A percentile compares a stretch with the other conserved stretches of the same genome.
These are phyloP conservation scores for Nemania bipapillata DNA, from an alignment of 2,329 filamentous ascomycete genomes.

Conservation along the genomic window DNA sequence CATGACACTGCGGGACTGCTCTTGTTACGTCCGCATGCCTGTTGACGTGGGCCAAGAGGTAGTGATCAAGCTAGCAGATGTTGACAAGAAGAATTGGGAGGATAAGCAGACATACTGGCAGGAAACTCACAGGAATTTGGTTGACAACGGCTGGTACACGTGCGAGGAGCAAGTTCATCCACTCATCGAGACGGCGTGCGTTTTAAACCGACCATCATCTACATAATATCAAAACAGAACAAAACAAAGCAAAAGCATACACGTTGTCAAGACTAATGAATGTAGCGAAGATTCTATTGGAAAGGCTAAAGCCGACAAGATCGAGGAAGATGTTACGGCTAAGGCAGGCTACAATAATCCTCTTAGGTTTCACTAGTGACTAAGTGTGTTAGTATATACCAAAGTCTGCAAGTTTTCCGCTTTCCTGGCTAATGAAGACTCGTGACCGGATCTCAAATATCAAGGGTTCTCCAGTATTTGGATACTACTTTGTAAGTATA, in stretches of 20 bases:
- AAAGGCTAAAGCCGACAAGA: not conserved
- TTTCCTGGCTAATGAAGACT: conserved; percentile 2
- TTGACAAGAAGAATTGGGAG: conserved; percentile 77
- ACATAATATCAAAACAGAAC: conserved; percentile 24
- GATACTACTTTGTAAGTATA: not conserved
- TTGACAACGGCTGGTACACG: conserved; percentile 75
- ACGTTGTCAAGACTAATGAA: not conserved
- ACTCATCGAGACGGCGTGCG: conserved; percentile 48
- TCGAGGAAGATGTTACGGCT: not conserved
- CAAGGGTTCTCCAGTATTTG: not conserved
- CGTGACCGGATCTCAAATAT: not conserved
- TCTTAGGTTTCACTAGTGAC: not conserved
- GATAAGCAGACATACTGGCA: conserved; percentile 77
- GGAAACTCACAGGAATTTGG: conserved; percentile 69
- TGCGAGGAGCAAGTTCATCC: conserved; percentile 41
- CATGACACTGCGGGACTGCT: conserved; percentile 85
- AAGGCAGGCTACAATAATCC: not conserved
- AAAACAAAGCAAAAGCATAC: not conserved
- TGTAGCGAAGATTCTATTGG: not conserved
- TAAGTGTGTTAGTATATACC: conserved; percentile 8
- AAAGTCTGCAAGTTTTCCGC: conserved; percentile 4
- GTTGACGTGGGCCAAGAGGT: conserved; percentile 50
- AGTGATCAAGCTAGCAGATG: conserved; percentile 74
- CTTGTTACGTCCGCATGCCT: conserved; percentile 73
- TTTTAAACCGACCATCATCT: conserved; percentile 40